Base-by-base conservation (phyloP, 2,329 filamentous ascomycete species). In the Lachnellula arida region DNA sequence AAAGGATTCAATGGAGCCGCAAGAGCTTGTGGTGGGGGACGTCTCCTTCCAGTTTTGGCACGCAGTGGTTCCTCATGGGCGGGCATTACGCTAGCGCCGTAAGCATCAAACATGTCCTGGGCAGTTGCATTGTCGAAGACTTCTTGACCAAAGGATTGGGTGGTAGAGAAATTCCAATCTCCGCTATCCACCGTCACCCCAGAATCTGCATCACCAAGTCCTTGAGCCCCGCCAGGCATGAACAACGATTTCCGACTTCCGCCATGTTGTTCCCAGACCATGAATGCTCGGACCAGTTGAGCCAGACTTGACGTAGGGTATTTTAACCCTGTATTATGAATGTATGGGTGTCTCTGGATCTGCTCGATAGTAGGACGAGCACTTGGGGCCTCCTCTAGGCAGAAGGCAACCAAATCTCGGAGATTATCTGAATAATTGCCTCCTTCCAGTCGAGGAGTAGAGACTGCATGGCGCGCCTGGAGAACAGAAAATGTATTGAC, bases 181-280 rank as follows among this genome's bases (percentile, higher is more conserved):
- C 86, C 82, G 55, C 78, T 78, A 15, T 76, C 75, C 57, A 79
- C 65, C 0, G 23, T 14, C 44, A 74, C 74, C 1, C 75, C 74
- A 2, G 76, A 73, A 1, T 71, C 70, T 17, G 77, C 64, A 25
- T 79, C 75, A 60, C 63, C 60, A 6, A 63, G 58, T 12, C 61
- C 64, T 60, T 84, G 81, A 2, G 82, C 84, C 56, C 84, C 84
- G 22, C 80, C 80, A 2, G 76, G 71, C 5, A 78, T 78, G 60
- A 87, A 87, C 0, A 87, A 74, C 15, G 84, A 87, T 60, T 81
- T 82, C 46, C 89, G 81, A 62, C 82, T 83, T 28, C 88, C 88
- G 23, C 89, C 89, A 63, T 83, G 80, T 7, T 84, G 80, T 69
- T 92, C 88, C 89, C 89, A 93, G 19, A 85, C 68, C 67, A 85